A percentile compares a stretch with the other conserved stretches of the same genome.
phyloP scores from a whole-genome alignment of 2,329 filamentous ascomycete species.

The Colletotrichum graminicola region DNA sequence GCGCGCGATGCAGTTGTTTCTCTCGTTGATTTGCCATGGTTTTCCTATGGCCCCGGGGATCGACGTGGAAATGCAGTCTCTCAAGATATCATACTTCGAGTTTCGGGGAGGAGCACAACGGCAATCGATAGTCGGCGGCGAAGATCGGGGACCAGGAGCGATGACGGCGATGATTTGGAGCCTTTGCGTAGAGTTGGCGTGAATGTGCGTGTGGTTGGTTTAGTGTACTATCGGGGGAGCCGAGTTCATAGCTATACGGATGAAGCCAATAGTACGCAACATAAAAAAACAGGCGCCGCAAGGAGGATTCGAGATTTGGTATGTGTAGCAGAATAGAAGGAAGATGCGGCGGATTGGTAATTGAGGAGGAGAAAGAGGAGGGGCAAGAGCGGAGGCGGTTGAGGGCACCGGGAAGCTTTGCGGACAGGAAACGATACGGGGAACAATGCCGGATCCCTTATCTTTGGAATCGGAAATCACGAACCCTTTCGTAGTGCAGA shows the following conservation, averaged over 20 bases:
- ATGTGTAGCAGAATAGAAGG: not conserved
- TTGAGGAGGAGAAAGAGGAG: not conserved
- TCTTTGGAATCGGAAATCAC: slow-evolving; percentile 24
- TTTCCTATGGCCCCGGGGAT: slow-evolving; percentile 12
- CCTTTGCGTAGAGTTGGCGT: not conserved
- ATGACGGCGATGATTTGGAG: slow-evolving; percentile 16
- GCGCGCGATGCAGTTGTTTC: slow-evolving; percentile 68
- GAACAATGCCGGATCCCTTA: slow-evolving; percentile 36
- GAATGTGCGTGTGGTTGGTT: slow-evolving; percentile 7
- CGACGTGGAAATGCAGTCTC: not conserved
- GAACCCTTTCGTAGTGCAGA: slow-evolving; percentile 11
- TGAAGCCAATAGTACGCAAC: slow-evolving; percentile 14
- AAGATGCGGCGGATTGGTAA: not conserved
- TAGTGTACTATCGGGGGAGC: slow-evolving; percentile 35
- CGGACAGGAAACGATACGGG: slow-evolving; percentile 4
- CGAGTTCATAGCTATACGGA: slow-evolving; percentile 28
- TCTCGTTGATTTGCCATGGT: slow-evolving; percentile 50
- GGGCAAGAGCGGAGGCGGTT: not conserved
- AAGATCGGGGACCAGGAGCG: slow-evolving; percentile 14
- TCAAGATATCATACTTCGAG: slow-evolving; percentile 33
- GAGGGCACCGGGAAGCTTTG: slow-evolving; percentile 16
- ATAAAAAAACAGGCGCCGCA: slow-evolving; percentile 11
- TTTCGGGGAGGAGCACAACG: not conserved
- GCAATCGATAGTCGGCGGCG: slow-evolving; percentile 1
- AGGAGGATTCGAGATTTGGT: not conserved